phyloP scores from a whole-genome alignment of 176 grass and related monocot genomes.

The Lolium multiflorum region DNA sequence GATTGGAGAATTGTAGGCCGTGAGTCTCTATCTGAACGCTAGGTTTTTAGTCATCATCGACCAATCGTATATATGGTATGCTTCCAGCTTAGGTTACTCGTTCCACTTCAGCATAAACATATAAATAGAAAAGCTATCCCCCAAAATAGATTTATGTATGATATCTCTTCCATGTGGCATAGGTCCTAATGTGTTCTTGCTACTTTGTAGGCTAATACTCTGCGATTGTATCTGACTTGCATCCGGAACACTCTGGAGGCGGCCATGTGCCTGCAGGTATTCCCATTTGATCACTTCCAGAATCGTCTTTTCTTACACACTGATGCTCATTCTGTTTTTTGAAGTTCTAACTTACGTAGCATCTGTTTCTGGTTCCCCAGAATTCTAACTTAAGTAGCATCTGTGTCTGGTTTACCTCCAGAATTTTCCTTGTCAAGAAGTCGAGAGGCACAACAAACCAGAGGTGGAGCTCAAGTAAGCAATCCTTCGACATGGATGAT shows the following conservation, averaged over 20 bases:
- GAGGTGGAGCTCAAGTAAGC: conserved; percentile 96
- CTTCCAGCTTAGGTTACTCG: not conserved
- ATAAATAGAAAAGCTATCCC: not conserved
- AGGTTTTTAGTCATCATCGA: not conserved
- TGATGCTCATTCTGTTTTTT: not conserved
- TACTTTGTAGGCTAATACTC: conserved; percentile 63
- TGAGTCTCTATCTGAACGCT: not conserved
- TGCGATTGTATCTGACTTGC: conserved; percentile 89
- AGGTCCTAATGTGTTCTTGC: conserved; percentile 14
- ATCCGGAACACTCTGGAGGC: conserved; percentile 95
- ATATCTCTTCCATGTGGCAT: not conserved
- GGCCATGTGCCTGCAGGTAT: conserved; percentile 97
- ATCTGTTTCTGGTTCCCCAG: no score
- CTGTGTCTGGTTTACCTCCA: conserved; percentile 27
- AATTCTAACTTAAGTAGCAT: not conserved
- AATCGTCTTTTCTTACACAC: not conserved
- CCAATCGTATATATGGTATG: not conserved
- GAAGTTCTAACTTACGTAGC: not conserved
- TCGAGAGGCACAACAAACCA: conserved; percentile 96
- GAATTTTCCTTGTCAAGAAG: conserved; percentile 99
- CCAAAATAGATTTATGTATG: not conserved
- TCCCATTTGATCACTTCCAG: not conserved
- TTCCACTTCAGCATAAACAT: not conserved
- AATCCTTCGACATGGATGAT: not conserved
- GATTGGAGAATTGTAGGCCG: not conserved